Evolutionary conservation across 2,329 filamentous ascomycete species (phyloP).

Genomic region (Dothistroma septosporum): DNA sequence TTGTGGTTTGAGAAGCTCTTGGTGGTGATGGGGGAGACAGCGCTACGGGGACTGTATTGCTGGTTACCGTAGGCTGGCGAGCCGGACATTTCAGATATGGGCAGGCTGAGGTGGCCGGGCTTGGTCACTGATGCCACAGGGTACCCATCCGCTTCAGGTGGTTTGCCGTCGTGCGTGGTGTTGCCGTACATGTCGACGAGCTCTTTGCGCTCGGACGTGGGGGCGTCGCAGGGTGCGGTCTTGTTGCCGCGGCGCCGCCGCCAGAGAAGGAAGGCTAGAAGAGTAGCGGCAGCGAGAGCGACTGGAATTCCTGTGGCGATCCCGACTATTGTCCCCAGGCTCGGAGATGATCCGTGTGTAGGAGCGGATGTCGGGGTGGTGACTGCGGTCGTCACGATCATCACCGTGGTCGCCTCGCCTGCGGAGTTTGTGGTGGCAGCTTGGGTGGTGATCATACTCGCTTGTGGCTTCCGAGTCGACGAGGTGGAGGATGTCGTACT

Average conservation of each 20-base stretch:
- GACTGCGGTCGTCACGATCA: constrained; percentile 3
- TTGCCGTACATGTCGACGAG: constrained; percentile 10
- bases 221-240: not conserved
- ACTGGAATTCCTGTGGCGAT: constrained; percentile 5
- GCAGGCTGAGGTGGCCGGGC: not conserved
- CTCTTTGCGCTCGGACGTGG: not conserved
- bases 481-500: not conserved
- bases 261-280: constrained; percentile 3
- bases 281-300: not conserved
- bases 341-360: not conserved
- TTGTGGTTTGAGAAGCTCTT: not conserved
- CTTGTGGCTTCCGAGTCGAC: not conserved
- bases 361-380: not conserved
- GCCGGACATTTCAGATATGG: constrained; percentile 5
- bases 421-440: constrained; percentile 5
- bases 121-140: constrained; percentile 1
- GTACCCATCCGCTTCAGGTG: constrained; percentile 2
- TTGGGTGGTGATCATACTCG: constrained; percentile 1
- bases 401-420: constrained; percentile 7
- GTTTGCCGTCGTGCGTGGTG: not conserved
- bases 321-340: not conserved
- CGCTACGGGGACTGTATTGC: not conserved
- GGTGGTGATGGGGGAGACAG: not conserved
- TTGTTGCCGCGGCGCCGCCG: constrained; percentile 4
- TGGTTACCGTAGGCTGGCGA: not conserved